Evolutionary conservation across 495 filamentous ascomycete species (phyloP).

Genomic region (Bombardia bombarda): DNA sequence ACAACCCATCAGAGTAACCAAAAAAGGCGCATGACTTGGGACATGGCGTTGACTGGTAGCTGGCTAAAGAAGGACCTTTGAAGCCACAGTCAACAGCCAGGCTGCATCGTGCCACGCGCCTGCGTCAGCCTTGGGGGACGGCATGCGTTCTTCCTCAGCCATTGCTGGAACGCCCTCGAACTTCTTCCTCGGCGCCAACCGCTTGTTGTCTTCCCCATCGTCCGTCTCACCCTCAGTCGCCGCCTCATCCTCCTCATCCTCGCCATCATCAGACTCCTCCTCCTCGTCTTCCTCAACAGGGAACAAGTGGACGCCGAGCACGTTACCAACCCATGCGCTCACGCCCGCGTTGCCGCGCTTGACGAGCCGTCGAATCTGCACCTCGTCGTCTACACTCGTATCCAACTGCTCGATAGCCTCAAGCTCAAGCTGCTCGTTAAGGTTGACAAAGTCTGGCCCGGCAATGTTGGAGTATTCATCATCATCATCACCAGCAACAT

Average conservation of each 20-base stretch:
- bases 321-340: conserved; percentile 65
- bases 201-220: conserved; percentile 17
- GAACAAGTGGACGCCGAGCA: conserved; percentile 73
- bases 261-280: conserved; percentile 42
- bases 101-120: conserved; percentile 77
- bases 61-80: conserved; percentile 56
- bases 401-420: conserved; percentile 26
- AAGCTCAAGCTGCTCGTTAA: conserved; percentile 42
- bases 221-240: conserved; percentile 23
- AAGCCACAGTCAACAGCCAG: conserved; percentile 74
- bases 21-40: too few relatives aligned
- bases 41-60: too few relatives aligned
- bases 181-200: not conserved
- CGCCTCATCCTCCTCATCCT: conserved; percentile 32
- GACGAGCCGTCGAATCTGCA: conserved; percentile 45
- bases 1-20: too few relatives aligned
- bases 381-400: conserved; percentile 42
- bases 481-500: conserved; percentile 13
- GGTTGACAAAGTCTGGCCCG: conserved; percentile 55
- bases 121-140: conserved; percentile 40
- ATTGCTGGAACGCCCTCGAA: conserved; percentile 8
- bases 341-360: conserved; percentile 56
- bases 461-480: conserved; percentile 23
- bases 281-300: conserved; percentile 54
- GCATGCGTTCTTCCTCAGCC: conserved; percentile 20